A percentile compares a stretch with the other conserved stretches of the same genome.
These are phyloP conservation scores for Melanomma pulvis-pyrius DNA, from an alignment of 495 filamentous ascomycete species.

Conservation along the genomic window DNA sequence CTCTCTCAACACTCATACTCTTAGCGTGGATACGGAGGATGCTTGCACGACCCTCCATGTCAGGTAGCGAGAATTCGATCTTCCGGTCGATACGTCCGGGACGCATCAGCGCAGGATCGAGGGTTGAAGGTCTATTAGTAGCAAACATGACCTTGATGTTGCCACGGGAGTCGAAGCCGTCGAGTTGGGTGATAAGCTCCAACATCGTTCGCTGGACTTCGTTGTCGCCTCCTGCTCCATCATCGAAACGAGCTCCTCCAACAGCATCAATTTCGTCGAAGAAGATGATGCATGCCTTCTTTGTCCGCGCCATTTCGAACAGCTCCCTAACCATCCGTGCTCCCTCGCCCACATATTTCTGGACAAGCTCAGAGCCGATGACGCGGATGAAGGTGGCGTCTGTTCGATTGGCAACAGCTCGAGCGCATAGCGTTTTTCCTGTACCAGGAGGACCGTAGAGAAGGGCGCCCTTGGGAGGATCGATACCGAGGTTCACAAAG, in stretches of 20 bases:
- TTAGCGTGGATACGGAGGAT: slow-evolving; percentile 98
- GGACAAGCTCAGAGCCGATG: slow-evolving; percentile 94
- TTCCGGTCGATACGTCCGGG: slow-evolving; percentile 98
- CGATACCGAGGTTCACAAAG: slow-evolving; percentile 96
- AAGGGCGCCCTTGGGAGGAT: slow-evolving; percentile 95
- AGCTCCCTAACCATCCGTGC: slow-evolving; percentile 97
- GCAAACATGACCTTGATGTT: slow-evolving; percentile 99
- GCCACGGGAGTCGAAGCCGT: slow-evolving; percentile 94
- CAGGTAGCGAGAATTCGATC: slow-evolving; percentile 96
- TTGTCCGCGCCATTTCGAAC: slow-evolving; percentile 99
- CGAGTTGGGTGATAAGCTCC: slow-evolving; percentile 96
- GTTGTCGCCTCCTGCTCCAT: slow-evolving; percentile 96
- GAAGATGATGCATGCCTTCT: slow-evolving; percentile 99
- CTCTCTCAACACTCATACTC: slow-evolving; percentile 98
- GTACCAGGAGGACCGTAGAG: slow-evolving; percentile 97
- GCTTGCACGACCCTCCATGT: slow-evolving; percentile 95
- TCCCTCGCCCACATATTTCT: slow-evolving; percentile 98
- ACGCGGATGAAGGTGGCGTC: slow-evolving; percentile 99
- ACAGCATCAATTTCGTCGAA: slow-evolving; percentile 99
- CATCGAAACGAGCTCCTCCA: slow-evolving; percentile 97
- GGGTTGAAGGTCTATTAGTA: slow-evolving; percentile 92
- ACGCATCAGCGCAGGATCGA: slow-evolving; percentile 95
- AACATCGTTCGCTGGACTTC: slow-evolving; percentile 99
- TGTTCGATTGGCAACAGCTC: slow-evolving; percentile 95
- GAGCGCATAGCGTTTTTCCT: slow-evolving; percentile 95